Evolutionary conservation across 306 rosid species (phyloP).

Genomic region (Vigna nakashimae): DNA sequence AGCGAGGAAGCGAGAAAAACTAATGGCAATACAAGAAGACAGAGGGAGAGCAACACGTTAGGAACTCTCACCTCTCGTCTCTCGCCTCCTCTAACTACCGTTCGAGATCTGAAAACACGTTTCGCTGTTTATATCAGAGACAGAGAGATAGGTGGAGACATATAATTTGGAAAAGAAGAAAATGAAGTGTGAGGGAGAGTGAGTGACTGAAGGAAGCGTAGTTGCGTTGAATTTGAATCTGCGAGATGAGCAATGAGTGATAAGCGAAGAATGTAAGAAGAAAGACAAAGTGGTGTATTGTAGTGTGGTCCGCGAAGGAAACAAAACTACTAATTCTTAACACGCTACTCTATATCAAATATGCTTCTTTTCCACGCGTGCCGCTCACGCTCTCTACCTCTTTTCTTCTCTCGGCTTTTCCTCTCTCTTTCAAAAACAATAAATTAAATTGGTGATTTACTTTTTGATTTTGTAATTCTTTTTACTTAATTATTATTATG

Average conservation of each 20-base stretch:
- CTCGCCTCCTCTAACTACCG: neutral
- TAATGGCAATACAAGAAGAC: slow-evolving; percentile 10
- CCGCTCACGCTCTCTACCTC: slow-evolving; percentile 42
- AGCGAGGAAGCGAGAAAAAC: neutral
- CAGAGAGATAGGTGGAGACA: slow-evolving; percentile 14
- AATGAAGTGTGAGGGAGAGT: neutral
- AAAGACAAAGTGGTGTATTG: slow-evolving; percentile 26
- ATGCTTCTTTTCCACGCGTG: slow-evolving; percentile 50
- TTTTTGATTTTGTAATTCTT: neutral
- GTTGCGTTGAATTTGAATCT: slow-evolving; percentile 9
- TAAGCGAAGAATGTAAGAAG: slow-evolving; percentile 16
- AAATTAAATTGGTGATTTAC: too few species aligned
- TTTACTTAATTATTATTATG: neutral
- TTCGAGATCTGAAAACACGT: slow-evolving; percentile 54
- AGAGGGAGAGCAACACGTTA: slow-evolving; percentile 10
- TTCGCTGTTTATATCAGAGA: neutral
- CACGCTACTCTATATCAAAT: slow-evolving; percentile 30
- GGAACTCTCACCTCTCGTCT: slow-evolving; percentile 40
- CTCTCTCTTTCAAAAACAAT: slow-evolving; percentile 10
- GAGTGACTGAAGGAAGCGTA: neutral
- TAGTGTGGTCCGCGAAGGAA: slow-evolving; percentile 31
- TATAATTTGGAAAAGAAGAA: neutral
- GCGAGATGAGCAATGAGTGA: slow-evolving; percentile 33
- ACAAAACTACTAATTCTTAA: neutral
- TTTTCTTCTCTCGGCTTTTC: slow-evolving; percentile 45